Evolutionary conservation across 305 asterid species (phyloP).

Genomic region (Withania somnifera): DNA sequence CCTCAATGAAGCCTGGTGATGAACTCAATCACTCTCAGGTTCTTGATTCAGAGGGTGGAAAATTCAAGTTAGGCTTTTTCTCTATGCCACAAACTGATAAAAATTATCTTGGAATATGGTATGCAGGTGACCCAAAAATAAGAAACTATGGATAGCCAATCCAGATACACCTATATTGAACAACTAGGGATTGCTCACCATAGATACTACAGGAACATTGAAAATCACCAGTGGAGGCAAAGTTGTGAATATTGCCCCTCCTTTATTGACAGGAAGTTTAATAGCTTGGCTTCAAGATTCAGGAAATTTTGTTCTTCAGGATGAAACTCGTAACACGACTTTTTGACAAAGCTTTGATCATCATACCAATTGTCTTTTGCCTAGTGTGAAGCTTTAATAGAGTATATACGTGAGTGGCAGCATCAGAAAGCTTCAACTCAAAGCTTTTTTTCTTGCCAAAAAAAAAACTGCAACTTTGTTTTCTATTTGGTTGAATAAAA

Average conservation of each 20-base stretch:
- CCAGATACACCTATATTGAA: neutral
- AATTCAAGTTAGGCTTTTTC: neutral
- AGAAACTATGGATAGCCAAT: neutral
- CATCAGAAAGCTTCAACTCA: too few species aligned
- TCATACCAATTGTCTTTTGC: constrained; percentile 15
- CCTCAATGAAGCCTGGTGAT: neutral
- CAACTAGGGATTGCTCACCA: neutral
- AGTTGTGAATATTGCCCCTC: constrained; percentile 7
- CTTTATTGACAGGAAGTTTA: constrained; percentile 8
- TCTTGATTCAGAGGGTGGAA: neutral
- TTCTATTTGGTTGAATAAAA: too few species aligned
- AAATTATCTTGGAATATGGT: neutral
- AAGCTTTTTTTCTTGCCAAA: too few species aligned
- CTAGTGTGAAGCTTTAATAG: constrained; percentile 13
- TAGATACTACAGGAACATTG: neutral
- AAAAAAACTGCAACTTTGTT: too few species aligned
- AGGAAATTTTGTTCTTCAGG: constrained; percentile 15
- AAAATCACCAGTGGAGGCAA: constrained; percentile 5
- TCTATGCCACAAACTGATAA: neutral
- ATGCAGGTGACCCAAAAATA: neutral
- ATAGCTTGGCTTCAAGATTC: constrained; percentile 9
- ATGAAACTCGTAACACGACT: neutral
- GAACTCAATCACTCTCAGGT: neutral
- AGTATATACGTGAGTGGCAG: too few species aligned
- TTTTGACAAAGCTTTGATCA: constrained; percentile 22